Percentiles rank a stretch among this genome's conserved stretches.
These are phyloP conservation scores for Knufia fluminis DNA, from an alignment of 2,329 filamentous ascomycete genomes.

Conservation along the genomic window DNA sequence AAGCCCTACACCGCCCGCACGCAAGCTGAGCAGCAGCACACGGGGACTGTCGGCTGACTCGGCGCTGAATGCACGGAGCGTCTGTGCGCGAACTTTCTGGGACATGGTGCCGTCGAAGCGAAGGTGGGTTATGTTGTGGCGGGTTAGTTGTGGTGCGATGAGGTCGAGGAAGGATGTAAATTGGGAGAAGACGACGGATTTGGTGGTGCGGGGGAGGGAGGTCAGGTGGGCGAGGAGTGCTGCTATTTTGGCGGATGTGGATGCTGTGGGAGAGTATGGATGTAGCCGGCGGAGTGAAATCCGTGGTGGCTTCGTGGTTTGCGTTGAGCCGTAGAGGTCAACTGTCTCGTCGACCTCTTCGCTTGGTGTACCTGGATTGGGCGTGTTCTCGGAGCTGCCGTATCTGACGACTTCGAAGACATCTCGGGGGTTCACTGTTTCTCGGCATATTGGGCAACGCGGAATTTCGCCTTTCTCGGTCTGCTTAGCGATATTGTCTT, in stretches of 20 bases:
- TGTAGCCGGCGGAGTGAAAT: conserved; percentile 55
- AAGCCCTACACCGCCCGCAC: conserved; percentile 79
- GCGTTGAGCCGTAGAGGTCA: conserved; percentile 29
- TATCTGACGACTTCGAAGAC: conserved; percentile 87
- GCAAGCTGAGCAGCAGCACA: conserved; percentile 72
- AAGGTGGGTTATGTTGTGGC: conserved; percentile 66
- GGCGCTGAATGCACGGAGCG: conserved; percentile 62
- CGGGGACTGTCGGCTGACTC: conserved; percentile 25
- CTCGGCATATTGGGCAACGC: conserved; percentile 84
- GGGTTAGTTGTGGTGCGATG: conserved; percentile 69
- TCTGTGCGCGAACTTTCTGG: conserved; percentile 71
- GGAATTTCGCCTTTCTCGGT: conserved; percentile 65
- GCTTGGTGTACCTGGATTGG: conserved; percentile 29
- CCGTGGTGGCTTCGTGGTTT: conserved; percentile 31
- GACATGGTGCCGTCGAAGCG: conserved; percentile 85
- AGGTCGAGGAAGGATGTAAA: conserved; percentile 94
- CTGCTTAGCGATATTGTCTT: conserved; percentile 83
- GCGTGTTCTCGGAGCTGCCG: conserved; percentile 7
- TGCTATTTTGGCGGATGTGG: conserved; percentile 73
- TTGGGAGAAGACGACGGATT: conserved; percentile 91
- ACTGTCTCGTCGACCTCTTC: conserved; percentile 28
- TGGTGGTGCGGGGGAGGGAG: conserved; percentile 59
- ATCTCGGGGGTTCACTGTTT: conserved; percentile 69
- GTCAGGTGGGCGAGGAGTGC: conserved; percentile 69
- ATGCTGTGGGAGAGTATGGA: conserved; percentile 49